These are phyloP conservation scores for Tetracentron sinense DNA, from an alignment of 164 flowering plant genomes.

Conservation along the genomic window DNA sequence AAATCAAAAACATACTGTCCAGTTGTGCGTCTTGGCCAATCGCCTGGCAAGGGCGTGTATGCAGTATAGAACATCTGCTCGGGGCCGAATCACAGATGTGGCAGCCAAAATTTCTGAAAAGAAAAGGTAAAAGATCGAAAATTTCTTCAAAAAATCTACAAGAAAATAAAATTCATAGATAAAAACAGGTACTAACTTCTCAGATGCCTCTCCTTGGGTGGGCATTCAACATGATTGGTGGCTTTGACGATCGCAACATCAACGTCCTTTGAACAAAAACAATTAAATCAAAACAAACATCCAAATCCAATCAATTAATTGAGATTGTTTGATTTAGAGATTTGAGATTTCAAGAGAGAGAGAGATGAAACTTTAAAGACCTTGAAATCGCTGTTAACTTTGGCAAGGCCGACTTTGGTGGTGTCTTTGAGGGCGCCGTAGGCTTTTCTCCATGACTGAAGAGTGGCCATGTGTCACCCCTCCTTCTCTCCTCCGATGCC, in stretches of 20 bases:
- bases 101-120: slow-evolving; percentile 56
- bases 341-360: neutral
- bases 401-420: slow-evolving; percentile 85
- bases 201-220: slow-evolving; percentile 73
- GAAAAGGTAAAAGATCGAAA: neutral
- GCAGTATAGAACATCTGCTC: slow-evolving; percentile 78
- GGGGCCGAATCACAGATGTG: slow-evolving; percentile 61
- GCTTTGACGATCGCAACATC: slow-evolving; percentile 82
- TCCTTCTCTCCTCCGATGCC: slow-evolving; percentile 11
- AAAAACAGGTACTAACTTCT: slow-evolving; percentile 40
- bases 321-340: neutral
- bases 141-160: neutral
- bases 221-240: slow-evolving; percentile 72
- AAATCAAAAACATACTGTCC: slow-evolving; percentile 49
- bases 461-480: slow-evolving; percentile 53
- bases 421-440: slow-evolving; percentile 89
- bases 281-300: slow-evolving; percentile 6
- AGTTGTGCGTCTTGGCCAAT: slow-evolving; percentile 68
- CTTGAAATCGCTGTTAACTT: slow-evolving; percentile 88
- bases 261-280: slow-evolving; percentile 39
- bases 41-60: slow-evolving; percentile 59
- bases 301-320: neutral
- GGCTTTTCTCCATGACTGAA: slow-evolving; percentile 73
- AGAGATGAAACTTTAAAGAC: slow-evolving; percentile 23
- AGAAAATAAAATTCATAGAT: slow-evolving; percentile 1